phyloP scores from a whole-genome alignment of 257 asterid genomes.

The Penstemon eatonii region DNA sequence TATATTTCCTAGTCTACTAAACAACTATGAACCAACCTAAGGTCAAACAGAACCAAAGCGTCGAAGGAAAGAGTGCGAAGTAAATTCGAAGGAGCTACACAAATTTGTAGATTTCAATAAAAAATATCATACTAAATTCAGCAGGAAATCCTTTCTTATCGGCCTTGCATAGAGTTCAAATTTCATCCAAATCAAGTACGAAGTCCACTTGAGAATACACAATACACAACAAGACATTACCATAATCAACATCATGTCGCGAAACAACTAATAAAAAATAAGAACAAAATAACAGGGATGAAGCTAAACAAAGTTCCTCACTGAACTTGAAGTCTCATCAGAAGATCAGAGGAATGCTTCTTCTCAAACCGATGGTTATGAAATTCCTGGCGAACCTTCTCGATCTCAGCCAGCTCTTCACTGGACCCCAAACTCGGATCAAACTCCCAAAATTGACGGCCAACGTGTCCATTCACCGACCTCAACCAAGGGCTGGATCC shows the following conservation, averaged over 20 bases:
- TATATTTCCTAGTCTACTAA: too few relatives aligned
- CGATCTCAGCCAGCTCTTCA: slow-evolving; percentile 74
- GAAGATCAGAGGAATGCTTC: slow-evolving; percentile 84
- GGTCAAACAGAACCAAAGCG: too few relatives aligned
- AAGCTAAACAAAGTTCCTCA: not conserved
- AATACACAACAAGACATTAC: too few relatives aligned
- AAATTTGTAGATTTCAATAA: too few relatives aligned
- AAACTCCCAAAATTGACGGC: slow-evolving; percentile 89
- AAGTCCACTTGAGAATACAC: too few relatives aligned
- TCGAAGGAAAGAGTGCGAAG: too few relatives aligned
- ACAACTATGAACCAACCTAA: too few relatives aligned
- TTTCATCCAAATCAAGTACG: not conserved
- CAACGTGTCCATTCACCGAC: slow-evolving; percentile 64
- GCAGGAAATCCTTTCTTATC: not conserved
- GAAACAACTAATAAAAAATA: not conserved
- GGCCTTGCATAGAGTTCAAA: not conserved
- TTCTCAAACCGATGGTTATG: slow-evolving; percentile 60
- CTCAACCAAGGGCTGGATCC: slow-evolving; percentile 95
- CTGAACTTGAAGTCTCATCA: slow-evolving; percentile 86
- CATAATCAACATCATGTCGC: slow-evolving; percentile 23
- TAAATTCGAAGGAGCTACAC: too few relatives aligned
- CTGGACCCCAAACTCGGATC: slow-evolving; percentile 63
- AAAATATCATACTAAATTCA: not conserved
- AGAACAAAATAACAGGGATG: not conserved
- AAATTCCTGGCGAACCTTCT: slow-evolving; percentile 59